Evolutionary conservation across 441 rosid species (phyloP).

Genomic region (Pelargonium cotyledonis): DNA sequence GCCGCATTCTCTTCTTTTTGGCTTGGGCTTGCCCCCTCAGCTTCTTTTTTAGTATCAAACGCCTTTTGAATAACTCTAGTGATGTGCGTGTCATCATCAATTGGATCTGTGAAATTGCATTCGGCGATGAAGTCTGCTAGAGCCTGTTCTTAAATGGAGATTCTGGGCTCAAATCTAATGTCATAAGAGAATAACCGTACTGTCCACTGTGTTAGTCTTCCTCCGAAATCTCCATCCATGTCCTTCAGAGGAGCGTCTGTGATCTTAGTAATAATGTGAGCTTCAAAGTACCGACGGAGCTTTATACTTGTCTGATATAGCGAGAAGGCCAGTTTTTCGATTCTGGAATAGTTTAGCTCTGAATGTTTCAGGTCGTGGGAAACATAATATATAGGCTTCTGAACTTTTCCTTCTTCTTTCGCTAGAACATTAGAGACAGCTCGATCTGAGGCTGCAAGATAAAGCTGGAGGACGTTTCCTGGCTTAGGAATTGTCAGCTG

Average conservation of each 20-base stretch:
- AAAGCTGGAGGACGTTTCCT: not conserved
- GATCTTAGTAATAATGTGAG: not conserved
- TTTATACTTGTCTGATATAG: not conserved
- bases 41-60: too few species aligned
- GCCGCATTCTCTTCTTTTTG: too few species aligned
- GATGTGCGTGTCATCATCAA: too few species aligned
- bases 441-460: not conserved
- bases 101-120: too few species aligned
- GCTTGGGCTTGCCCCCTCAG: too few species aligned
- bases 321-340: not conserved
- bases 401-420: not conserved
- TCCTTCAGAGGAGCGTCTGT: not conserved
- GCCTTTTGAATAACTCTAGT: too few species aligned
- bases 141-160: too few species aligned
- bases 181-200: too few species aligned
- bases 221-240: not conserved
- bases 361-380: not conserved
- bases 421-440: not conserved
- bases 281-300: not conserved
- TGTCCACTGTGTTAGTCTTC: not conserved
- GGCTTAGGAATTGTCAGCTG: not conserved
- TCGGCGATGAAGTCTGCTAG: too few species aligned
- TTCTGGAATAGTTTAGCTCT: not conserved
- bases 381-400: not conserved
- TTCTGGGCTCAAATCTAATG: too few species aligned